Evolutionary conservation across 2,329 filamentous ascomycete species (phyloP).

Genomic region (Botrytis hyacinthi): DNA sequence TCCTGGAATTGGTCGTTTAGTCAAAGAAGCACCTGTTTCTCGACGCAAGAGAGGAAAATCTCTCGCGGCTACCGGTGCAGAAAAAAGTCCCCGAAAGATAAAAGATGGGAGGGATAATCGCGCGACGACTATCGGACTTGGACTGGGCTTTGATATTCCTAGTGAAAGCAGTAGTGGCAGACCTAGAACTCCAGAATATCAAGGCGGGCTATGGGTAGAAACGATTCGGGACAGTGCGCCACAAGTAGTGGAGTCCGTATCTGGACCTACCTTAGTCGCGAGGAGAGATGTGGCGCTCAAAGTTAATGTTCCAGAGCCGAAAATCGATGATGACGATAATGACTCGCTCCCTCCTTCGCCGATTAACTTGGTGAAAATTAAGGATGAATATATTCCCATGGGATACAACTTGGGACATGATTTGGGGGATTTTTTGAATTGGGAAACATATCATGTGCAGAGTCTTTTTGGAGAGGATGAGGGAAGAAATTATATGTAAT

Average conservation of each 20-base stretch:
- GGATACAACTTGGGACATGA: constrained; percentile 60
- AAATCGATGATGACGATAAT: constrained; percentile 4
- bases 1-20: constrained; percentile 25
- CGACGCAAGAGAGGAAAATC: constrained; percentile 13
- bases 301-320: constrained; percentile 3
- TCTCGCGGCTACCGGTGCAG: neutral
- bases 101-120: neutral
- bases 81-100: neutral
- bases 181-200: neutral
- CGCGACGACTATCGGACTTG: neutral
- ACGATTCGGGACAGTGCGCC: neutral
- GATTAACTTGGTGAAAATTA: constrained; percentile 26
- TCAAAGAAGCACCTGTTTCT: constrained; percentile 17
- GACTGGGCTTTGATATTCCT: neutral
- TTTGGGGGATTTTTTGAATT: constrained; percentile 56
- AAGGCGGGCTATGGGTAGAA: neutral
- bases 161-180: neutral
- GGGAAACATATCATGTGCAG: constrained; percentile 44
- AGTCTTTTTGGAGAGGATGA: constrained; percentile 20
- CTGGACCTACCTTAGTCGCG: neutral
- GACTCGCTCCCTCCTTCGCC: constrained; percentile 31
- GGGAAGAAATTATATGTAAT: constrained; percentile 9
- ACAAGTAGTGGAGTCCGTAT: neutral
- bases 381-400: constrained; percentile 51
- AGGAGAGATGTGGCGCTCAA: constrained; percentile 3